These are phyloP conservation scores for Pseudonitzschia delicatissima DNA, from an alignment of 108 stramenopile species.

Conservation along the genomic window DNA sequence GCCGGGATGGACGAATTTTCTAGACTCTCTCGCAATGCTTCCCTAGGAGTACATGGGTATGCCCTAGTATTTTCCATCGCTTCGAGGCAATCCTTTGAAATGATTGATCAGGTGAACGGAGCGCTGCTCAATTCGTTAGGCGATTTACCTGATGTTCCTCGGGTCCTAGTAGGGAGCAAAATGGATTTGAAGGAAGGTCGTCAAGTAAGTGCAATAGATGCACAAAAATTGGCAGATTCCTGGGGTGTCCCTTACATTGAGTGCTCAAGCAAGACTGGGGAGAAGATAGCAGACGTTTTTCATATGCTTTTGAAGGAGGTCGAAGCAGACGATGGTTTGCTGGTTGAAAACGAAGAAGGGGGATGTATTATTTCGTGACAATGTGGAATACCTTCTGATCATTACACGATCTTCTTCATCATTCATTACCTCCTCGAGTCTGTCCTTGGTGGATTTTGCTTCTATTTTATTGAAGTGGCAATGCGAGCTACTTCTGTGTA, in stretches of 20 bases:
- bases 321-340: conserved; percentile 85
- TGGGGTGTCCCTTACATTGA: conserved; percentile 83
- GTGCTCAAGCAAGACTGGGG: conserved; percentile 78
- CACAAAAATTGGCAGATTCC: conserved; percentile 66
- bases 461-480: no score
- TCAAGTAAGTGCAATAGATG: conserved; percentile 55
- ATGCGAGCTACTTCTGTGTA: no score
- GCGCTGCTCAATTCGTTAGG: conserved; percentile 74
- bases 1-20: conserved; percentile 94
- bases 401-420: no score
- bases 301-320: conserved; percentile 84
- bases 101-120: conserved; percentile 78
- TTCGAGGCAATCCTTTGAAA: conserved; percentile 74
- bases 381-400: neutral
- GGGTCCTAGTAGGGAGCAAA: conserved; percentile 86
- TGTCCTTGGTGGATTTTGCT: no score
- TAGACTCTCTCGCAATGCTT: conserved; percentile 80
- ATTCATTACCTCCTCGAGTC: no score
- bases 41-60: conserved; percentile 86
- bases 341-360: conserved; percentile 63
- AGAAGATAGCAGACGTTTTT: conserved; percentile 83
- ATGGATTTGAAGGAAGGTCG: conserved; percentile 66
- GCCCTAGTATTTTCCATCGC: conserved; percentile 74
- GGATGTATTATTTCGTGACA: conserved; percentile 41
- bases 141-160: conserved; percentile 80